Conservation (phyloP, 768 basidiomycete genomes). For the Phylloporus scabripes region DNA sequence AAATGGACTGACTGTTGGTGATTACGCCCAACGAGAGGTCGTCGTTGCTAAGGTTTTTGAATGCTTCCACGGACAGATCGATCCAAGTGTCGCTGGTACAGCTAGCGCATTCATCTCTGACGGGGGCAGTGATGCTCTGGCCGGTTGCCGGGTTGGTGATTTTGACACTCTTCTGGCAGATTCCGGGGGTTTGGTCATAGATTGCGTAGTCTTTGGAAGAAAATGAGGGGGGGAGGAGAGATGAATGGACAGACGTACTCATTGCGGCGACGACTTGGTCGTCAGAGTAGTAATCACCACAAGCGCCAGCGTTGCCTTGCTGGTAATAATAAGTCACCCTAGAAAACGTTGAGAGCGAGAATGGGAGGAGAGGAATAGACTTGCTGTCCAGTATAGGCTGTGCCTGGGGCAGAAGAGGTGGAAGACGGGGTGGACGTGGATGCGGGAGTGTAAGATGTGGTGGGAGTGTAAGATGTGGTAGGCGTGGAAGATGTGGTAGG, state of each 20-base stretch:
- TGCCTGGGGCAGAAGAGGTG: not conserved
- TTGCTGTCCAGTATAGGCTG: conserved; percentile 38
- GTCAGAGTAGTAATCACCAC: conserved; percentile 61
- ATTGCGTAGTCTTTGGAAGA: not conserved
- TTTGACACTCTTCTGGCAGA: conserved; percentile 59
- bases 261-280: conserved; percentile 56
- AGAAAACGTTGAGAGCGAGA: not conserved
- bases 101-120: conserved; percentile 81
- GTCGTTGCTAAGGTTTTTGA: conserved; percentile 45
- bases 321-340: conserved; percentile 70
- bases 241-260: conserved; percentile 33
- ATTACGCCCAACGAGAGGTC: conserved; percentile 46
- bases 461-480: not conserved
- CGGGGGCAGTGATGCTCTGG: conserved; percentile 49
- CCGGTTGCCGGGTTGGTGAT: conserved; percentile 58
- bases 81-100: conserved; percentile 57
- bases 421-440: not conserved
- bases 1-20: conserved; percentile 40
- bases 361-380: conserved; percentile 9
- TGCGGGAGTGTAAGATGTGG: not conserved
- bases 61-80: conserved; percentile 67
- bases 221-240: not conserved
- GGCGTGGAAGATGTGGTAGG: too few species aligned
- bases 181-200: too few species aligned
- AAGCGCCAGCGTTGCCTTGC: conserved; percentile 71